Evolutionary conservation across 2,329 filamentous ascomycete species (phyloP).

Genomic region (Scorias spongiosa): DNA sequence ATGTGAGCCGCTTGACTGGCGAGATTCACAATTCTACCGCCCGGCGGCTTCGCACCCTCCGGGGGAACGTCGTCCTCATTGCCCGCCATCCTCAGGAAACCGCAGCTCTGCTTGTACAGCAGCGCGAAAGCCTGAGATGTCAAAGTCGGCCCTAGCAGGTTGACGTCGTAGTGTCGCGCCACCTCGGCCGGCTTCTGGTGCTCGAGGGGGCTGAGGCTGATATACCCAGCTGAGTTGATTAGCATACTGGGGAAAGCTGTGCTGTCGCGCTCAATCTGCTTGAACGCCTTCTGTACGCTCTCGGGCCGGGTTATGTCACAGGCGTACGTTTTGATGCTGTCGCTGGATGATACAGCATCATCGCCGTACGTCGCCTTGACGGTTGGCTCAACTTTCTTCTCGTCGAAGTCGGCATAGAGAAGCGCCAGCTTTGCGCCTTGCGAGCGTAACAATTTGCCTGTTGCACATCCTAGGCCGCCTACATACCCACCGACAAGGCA

Average conservation of each 20-base stretch:
- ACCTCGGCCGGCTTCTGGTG: slow-evolving; percentile 28
- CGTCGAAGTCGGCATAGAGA: slow-evolving; percentile 33
- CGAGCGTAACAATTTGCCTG: slow-evolving; percentile 25
- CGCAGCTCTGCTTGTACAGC: slow-evolving; percentile 20
- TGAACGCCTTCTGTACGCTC: slow-evolving; percentile 17
- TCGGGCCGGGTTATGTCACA: slow-evolving; percentile 20
- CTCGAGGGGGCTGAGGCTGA: slow-evolving; percentile 30
- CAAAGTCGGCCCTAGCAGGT: slow-evolving; percentile 31
- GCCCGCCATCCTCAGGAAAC: slow-evolving; percentile 2
- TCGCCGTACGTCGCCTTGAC: slow-evolving; percentile 13
- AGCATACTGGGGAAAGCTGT: slow-evolving; percentile 18
- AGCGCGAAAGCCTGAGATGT: slow-evolving; percentile 30
- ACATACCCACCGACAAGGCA: background rate
- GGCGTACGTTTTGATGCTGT: slow-evolving; percentile 16
- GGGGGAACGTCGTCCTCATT: background rate
- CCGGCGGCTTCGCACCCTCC: slow-evolving; percentile 4
- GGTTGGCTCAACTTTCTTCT: slow-evolving; percentile 21
- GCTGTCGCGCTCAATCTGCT: slow-evolving; percentile 10
- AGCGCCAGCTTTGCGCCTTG: slow-evolving; percentile 30
- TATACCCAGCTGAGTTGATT: slow-evolving; percentile 25
- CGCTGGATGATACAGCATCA: slow-evolving; percentile 4
- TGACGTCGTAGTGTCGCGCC: slow-evolving; percentile 28
- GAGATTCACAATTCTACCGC: slow-evolving; percentile 31
- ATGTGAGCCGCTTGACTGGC: slow-evolving; percentile 33
- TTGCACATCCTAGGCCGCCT: slow-evolving; percentile 30